Conservation (phyloP, 805 yeast genomes). For the Yamadazyma laniorum region DNA sequence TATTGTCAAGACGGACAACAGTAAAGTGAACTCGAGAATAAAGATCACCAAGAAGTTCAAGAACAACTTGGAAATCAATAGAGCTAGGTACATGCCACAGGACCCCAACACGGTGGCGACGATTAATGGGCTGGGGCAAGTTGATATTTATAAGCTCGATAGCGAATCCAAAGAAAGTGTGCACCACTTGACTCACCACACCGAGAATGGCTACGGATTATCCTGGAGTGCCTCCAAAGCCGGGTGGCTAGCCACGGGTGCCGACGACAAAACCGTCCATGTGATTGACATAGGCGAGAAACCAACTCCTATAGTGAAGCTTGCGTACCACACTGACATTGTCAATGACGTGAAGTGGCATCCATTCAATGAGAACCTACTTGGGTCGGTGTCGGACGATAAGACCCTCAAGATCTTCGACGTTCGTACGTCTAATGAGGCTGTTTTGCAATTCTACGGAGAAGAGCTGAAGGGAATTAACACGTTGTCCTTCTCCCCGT, state of each 20-base stretch:
- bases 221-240: constrained; percentile 54
- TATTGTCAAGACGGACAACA: constrained; percentile 19
- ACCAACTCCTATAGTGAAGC: constrained; percentile 13
- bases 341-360: constrained; percentile 82
- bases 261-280: constrained; percentile 67
- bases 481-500: constrained; percentile 62
- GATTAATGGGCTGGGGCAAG: constrained; percentile 64
- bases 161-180: constrained; percentile 23
- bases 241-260: constrained; percentile 55
- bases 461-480: constrained; percentile 48
- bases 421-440: constrained; percentile 33
- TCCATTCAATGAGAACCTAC: constrained; percentile 43
- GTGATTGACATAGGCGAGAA: constrained; percentile 50
- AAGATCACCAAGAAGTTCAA: constrained; percentile 59
- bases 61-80: constrained; percentile 65
- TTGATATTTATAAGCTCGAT: constrained; percentile 50
- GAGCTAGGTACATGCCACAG: constrained; percentile 72
- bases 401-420: constrained; percentile 55
- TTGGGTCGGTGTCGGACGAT: constrained; percentile 79
- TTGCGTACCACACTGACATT: constrained; percentile 48
- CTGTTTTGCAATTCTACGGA: constrained; percentile 25
- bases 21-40: constrained; percentile 50
- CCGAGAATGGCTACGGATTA: constrained; percentile 71
- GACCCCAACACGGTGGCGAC: constrained; percentile 56
- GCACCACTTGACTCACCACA: constrained; percentile 37